phyloP scores from a whole-genome alignment of 768 basidiomycete genomes.

The Clitopilus passeckerianus region DNA sequence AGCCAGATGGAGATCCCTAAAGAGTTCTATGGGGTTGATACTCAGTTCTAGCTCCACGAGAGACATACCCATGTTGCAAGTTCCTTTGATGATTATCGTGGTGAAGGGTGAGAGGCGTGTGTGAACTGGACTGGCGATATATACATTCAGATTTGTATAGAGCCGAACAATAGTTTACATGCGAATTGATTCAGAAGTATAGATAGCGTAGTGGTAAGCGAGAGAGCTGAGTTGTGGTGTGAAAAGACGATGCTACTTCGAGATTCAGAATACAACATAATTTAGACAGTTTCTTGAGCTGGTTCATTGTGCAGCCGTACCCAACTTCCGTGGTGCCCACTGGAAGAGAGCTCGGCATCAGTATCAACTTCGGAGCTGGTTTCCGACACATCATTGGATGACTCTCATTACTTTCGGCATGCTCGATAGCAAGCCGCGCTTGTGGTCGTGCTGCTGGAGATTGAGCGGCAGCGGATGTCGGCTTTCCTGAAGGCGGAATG shows the following conservation, averaged over 20 bases:
- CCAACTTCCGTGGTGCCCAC: slow-evolving; percentile 58
- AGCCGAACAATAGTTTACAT: neutral
- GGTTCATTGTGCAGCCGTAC: slow-evolving; percentile 45
- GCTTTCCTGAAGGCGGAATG: slow-evolving; percentile 24
- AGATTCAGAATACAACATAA: neutral
- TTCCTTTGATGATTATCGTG: neutral
- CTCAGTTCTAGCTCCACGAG: neutral
- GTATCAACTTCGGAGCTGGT: slow-evolving; percentile 62
- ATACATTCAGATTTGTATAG: neutral
- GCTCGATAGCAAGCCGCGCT: slow-evolving; percentile 2
- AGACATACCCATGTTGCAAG: neutral
- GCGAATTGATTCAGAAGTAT: neutral
- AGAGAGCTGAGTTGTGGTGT: neutral
- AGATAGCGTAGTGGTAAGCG: neutral
- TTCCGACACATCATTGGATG: slow-evolving; percentile 23
- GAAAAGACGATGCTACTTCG: neutral
- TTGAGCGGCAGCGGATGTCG: slow-evolving; percentile 15
- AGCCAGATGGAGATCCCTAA: neutral
- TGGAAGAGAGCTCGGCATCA: slow-evolving; percentile 53
- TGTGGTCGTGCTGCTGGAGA: neutral
- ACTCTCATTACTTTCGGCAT: neutral
- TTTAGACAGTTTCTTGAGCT: neutral
- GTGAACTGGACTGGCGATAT: neutral
- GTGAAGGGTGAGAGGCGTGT: neutral
- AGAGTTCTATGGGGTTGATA: neutral